Evolutionary conservation across 768 basidiomycete genomes (phyloP).

Genomic region (Collybiopsis luxurians): DNA sequence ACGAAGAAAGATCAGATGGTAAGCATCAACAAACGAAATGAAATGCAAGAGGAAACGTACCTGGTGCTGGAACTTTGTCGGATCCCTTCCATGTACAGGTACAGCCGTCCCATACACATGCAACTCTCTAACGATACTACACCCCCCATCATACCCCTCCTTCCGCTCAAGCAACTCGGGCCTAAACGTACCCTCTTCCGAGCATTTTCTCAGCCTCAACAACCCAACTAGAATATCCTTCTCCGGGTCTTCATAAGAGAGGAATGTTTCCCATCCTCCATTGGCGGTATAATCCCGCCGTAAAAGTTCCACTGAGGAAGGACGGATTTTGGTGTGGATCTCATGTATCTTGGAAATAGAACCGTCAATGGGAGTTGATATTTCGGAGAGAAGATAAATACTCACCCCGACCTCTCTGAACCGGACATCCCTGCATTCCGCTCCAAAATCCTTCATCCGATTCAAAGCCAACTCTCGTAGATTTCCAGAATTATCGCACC

Average conservation of each 20-base stretch:
- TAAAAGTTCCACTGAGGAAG: slow-evolving; percentile 92
- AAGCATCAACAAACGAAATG: slow-evolving; percentile 6
- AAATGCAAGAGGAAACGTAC: slow-evolving; percentile 28
- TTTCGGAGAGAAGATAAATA: slow-evolving; percentile 13
- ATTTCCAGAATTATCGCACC: slow-evolving; percentile 97
- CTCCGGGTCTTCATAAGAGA: slow-evolving; percentile 98
- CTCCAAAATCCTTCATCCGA: slow-evolving; percentile 99
- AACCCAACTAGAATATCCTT: slow-evolving; percentile 94
- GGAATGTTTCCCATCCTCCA: slow-evolving; percentile 99
- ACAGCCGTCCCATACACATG: slow-evolving; percentile 99
- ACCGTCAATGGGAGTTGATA: not conserved
- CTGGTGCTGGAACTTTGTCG: slow-evolving; percentile 98
- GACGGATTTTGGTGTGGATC: slow-evolving; percentile 96
- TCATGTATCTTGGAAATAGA: slow-evolving; percentile 89
- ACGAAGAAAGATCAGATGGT: slow-evolving; percentile 13
- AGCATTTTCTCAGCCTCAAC: slow-evolving; percentile 89
- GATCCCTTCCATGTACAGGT: slow-evolving; percentile 94
- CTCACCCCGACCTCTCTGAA: slow-evolving; percentile 97
- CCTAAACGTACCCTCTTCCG: slow-evolving; percentile 94
- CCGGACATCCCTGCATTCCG: slow-evolving; percentile 94
- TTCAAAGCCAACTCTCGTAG: slow-evolving; percentile 93
- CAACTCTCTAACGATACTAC: slow-evolving; percentile 92
- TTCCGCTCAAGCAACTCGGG: slow-evolving; percentile 74
- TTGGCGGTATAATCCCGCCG: slow-evolving; percentile 96
- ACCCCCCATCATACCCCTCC: slow-evolving; percentile 71